Base-by-base conservation (phyloP, 331 rosid species). In the Erythrophleum ivorense region DNA sequence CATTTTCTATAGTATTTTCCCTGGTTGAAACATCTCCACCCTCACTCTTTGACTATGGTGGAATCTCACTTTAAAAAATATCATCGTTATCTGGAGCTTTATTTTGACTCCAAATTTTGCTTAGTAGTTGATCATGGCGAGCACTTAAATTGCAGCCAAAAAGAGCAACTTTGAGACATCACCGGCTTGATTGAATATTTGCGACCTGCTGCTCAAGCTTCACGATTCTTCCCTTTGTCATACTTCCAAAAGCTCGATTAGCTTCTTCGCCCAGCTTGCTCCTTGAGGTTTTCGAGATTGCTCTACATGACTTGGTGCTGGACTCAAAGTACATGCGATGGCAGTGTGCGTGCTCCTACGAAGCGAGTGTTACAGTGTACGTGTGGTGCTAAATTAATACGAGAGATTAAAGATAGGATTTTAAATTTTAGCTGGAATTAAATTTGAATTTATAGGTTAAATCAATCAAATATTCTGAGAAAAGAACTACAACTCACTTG, bases 341-440 rank as follows among this genome's bases (percentile, higher is more conserved):
- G 98, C 98, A 13, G 98, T 94, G 60, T 97, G 95, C 67, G 98
- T 95, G 86, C 92, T 94, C 83, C 98, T 97, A 63, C 98, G 97
- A 31, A 94, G 97, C 11, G 98, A 94, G 72, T 92, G 98, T 83
- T 94, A 97, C 87, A 94, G 78, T 81, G 92, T 94, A 75, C 98
- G 97, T 36, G 98, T 94, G 52, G 29, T 24, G 29, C 29, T 24
- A 24, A 24, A 24, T 24, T 24, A 24, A 24, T 24, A 24, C 29
- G 29, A 24, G 29, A 24, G 29, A 24, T 24, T 24, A 24, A 24
- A 24, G 29, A 24, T 1, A 24, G 29, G 29, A 24, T 24, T 24
- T 24, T 24, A 24, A 24, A 24, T 24, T 24, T 24, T 24, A 24
- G 29, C 29, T 24, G 29, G 29, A 24, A 24, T 24, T 24, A 24